These are phyloP conservation scores for Eragrostis nindensis DNA, from an alignment of 176 grass and related monocot species.

Conservation along the genomic window DNA sequence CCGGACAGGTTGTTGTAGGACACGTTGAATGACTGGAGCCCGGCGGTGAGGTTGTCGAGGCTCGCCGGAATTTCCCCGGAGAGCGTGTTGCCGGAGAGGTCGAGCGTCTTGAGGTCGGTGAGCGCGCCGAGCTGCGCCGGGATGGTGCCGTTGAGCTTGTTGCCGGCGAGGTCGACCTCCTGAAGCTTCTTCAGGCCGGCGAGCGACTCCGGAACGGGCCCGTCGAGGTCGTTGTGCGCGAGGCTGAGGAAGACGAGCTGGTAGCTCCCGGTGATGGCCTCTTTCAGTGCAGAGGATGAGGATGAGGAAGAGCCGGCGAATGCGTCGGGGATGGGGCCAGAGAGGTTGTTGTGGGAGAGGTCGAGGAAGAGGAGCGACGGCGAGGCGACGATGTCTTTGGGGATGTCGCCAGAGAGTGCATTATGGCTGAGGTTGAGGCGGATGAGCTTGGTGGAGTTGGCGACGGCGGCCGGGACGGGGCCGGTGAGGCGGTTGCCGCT, in stretches of 20 bases:
- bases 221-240: constrained; percentile 48
- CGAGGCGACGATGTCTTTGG: constrained; percentile 12
- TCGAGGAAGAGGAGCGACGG: constrained; percentile 54
- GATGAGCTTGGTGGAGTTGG: constrained; percentile 60
- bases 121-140: constrained; percentile 53
- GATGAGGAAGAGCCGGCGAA: constrained; percentile 4
- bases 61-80: constrained; percentile 59
- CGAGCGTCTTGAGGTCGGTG: constrained; percentile 52
- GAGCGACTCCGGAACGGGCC: constrained; percentile 45
- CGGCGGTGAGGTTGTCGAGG: constrained; percentile 59
- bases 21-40: constrained; percentile 58
- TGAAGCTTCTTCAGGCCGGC: constrained; percentile 44
- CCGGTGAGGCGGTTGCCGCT: constrained; percentile 63
- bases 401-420: constrained; percentile 46
- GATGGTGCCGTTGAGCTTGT: constrained; percentile 57
- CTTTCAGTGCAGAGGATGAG: not conserved
- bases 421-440: constrained; percentile 73
- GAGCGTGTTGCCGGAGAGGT: constrained; percentile 66
- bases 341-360: constrained; percentile 62
- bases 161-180: constrained; percentile 47
- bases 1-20: constrained; percentile 83
- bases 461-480: constrained; percentile 48
- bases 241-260: constrained; percentile 54
- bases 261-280: constrained; percentile 49
- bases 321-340: constrained; percentile 46